phyloP scores from a whole-genome alignment of 208 protist genomes.

The Leishmania lainsoni region DNA sequence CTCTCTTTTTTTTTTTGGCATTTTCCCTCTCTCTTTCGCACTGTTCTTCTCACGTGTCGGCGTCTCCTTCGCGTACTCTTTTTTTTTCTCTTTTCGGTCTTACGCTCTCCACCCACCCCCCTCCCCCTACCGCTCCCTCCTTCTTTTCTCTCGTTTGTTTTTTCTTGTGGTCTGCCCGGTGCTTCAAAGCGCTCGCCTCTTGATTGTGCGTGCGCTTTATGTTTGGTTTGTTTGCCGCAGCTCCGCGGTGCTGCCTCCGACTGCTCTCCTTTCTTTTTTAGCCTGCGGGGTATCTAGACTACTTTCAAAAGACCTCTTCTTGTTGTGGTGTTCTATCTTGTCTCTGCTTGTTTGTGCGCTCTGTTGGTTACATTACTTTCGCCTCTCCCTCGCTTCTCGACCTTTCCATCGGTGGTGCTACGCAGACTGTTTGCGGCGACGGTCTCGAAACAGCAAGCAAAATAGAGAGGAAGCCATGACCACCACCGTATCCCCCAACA shows the following conservation, averaged over 20 bases:
- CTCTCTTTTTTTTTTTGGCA: background rate
- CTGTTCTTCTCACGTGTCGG: background rate
- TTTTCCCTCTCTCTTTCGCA: background rate
- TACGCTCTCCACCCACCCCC: background rate
- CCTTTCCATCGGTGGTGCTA: background rate
- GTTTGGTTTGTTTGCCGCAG: conserved; percentile 2
- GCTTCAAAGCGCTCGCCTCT: background rate
- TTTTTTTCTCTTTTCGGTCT: background rate
- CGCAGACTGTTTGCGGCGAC: background rate
- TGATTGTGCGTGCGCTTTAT: background rate
- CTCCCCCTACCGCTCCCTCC: too few species aligned
- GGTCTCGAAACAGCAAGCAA: conserved; percentile 1
- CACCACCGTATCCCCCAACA: background rate
- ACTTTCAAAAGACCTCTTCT: background rate
- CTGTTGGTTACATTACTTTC: background rate
- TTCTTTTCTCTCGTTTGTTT: too few species aligned
- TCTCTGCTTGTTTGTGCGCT: background rate
- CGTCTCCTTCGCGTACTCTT: background rate
- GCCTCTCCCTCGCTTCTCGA: background rate
- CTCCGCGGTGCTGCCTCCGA: too few species aligned
- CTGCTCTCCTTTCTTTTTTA: background rate
- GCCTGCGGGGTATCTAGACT: conserved; percentile 1
- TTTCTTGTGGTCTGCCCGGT: too few species aligned
- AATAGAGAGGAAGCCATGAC: conserved; percentile 1
- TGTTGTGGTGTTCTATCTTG: background rate